These are phyloP conservation scores for Boletus sp. DNA, from an alignment of 768 basidiomycete genomes.

Conservation along the genomic window DNA sequence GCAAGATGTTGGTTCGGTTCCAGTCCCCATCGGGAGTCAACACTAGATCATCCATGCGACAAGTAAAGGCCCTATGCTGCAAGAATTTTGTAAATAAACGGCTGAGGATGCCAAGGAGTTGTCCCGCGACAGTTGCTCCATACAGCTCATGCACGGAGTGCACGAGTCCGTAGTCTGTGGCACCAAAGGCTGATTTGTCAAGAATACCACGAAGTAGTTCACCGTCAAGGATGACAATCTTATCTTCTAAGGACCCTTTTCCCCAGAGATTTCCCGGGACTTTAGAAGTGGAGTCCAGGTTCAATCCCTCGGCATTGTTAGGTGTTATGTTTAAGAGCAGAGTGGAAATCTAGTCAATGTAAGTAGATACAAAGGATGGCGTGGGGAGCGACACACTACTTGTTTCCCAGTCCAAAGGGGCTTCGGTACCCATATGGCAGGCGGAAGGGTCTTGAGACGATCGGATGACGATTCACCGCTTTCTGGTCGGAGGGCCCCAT, in stretches of 20 bases:
- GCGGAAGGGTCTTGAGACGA: constrained; percentile 78
- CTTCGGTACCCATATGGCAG: constrained; percentile 86
- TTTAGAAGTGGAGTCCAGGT: constrained; percentile 83
- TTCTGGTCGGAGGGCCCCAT: constrained; percentile 91
- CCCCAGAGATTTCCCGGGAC: constrained; percentile 88
- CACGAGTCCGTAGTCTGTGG: constrained; percentile 92
- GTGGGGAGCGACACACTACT: constrained; percentile 55
- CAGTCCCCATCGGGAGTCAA: constrained; percentile 80
- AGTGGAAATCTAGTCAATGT: constrained; percentile 74
- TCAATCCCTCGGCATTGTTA: constrained; percentile 69
- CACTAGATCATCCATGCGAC: constrained; percentile 96
- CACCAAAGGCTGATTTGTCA: constrained; percentile 97
- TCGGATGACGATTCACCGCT: constrained; percentile 55
- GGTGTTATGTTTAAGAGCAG: constrained; percentile 92
- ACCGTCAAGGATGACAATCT: constrained; percentile 87
- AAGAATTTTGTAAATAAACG: constrained; percentile 96
- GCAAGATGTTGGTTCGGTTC: constrained; percentile 63
- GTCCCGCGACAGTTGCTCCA: constrained; percentile 84
- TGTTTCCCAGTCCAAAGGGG: constrained; percentile 99
- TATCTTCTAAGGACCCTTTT: constrained; percentile 72
- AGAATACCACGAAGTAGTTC: constrained; percentile 91
- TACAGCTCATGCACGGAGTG: constrained; percentile 97
- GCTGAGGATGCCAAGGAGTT: constrained; percentile 88
- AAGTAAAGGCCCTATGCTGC: constrained; percentile 95
- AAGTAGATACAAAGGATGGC: neutral